A percentile compares a stretch with the other conserved stretches of the same genome.
Conservation (phyloP, 768 basidiomycete species). For the Candolleomyces eurysporus region DNA sequence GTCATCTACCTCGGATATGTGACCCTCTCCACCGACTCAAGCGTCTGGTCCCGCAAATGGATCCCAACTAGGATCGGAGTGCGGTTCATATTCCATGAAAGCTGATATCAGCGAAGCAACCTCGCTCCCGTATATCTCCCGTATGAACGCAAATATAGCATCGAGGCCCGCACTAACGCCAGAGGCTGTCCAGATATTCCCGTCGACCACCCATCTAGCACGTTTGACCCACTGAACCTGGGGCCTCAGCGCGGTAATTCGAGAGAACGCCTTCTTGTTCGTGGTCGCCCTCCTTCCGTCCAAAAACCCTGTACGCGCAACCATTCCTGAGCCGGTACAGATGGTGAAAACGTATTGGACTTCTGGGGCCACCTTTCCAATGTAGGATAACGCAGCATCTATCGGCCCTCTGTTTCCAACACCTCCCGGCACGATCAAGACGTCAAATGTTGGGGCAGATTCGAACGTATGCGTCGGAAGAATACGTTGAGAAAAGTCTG, state of each 20-base stretch:
- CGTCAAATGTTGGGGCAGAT: conserved; percentile 33
- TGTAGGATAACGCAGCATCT: conserved; percentile 28
- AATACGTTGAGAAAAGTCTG: conserved; percentile 31
- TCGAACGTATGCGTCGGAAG: conserved; percentile 39
- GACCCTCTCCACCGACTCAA: conserved; percentile 8
- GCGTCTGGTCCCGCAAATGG: conserved; percentile 35
- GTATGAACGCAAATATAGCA: conserved; percentile 34
- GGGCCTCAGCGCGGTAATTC: conserved; percentile 20
- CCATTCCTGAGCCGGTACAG: conserved; percentile 40
- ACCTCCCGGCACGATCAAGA: conserved; percentile 29
- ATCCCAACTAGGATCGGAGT: conserved; percentile 35
- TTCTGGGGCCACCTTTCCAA: conserved; percentile 30
- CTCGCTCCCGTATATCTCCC: conserved; percentile 33
- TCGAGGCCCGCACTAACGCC: conserved; percentile 48
- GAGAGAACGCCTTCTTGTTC: conserved; percentile 36
- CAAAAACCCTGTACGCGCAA: conserved; percentile 38
- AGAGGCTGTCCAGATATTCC: conserved; percentile 47
- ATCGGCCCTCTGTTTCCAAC: conserved; percentile 17
- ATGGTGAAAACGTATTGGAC: conserved; percentile 42
- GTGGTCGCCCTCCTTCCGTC: conserved; percentile 44
- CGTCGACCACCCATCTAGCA: conserved; percentile 48
- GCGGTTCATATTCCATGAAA: conserved; percentile 38
- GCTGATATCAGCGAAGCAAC: conserved; percentile 28
- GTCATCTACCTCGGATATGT: background rate
- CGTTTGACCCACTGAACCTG: conserved; percentile 41